phyloP scores from a whole-genome alignment of 73 alveolate species.

The Paramecium octaurelia region DNA sequence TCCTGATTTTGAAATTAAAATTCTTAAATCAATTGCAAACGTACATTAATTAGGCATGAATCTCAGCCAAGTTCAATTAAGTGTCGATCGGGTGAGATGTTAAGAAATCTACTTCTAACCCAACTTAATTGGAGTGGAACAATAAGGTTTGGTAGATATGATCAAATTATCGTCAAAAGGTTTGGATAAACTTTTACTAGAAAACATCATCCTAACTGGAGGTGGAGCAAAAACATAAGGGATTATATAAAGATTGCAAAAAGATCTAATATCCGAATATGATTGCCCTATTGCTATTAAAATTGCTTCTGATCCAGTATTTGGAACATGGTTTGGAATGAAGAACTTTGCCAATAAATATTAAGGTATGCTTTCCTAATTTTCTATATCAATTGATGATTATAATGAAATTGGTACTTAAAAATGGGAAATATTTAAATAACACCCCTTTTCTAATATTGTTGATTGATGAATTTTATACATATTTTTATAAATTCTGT shows the following conservation, averaged over 20 bases:
- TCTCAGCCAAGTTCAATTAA: background rate
- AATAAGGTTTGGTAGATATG: slow-evolving; percentile 23
- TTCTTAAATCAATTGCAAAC: slow-evolving; percentile 33
- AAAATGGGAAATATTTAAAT: slow-evolving; percentile 27
- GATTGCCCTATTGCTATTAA: background rate
- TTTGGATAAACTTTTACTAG: background rate
- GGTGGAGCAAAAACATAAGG: background rate
- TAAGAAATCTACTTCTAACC: slow-evolving; percentile 46
- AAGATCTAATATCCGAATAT: background rate
- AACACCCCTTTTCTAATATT: slow-evolving; percentile 40
- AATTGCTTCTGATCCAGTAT: background rate
- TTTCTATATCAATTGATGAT: background rate
- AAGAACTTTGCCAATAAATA: slow-evolving; percentile 2
- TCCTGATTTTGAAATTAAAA: slow-evolving; percentile 28
- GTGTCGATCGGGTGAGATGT: slow-evolving; percentile 45
- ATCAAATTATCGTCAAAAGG: slow-evolving; percentile 14
- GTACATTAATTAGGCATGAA: slow-evolving; percentile 13
- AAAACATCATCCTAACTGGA: background rate
- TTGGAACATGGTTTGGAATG: slow-evolving; percentile 45
- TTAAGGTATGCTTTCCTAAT: background rate
- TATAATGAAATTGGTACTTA: background rate
- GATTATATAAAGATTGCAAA: background rate
- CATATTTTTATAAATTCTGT: background rate
- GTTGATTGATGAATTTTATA: background rate
- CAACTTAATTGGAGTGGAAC: background rate